Evolutionary conservation across 495 filamentous ascomycete genomes (phyloP).

Genomic region (Lentithecium fluviatile): DNA sequence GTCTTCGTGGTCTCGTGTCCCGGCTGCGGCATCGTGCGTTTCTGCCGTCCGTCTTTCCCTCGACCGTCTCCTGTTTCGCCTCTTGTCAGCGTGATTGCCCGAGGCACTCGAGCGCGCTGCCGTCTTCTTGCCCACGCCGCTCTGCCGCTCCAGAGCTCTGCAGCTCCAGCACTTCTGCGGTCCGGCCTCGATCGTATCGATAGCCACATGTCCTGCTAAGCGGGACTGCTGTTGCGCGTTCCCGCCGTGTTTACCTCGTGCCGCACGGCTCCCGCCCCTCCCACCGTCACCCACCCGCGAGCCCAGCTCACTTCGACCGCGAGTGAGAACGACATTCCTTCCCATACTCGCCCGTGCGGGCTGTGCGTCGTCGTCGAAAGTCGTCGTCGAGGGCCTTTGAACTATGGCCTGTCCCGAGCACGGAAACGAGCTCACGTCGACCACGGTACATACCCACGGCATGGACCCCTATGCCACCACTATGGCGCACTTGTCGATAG

Average conservation of each 20-base stretch:
- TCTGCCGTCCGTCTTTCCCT: constrained; percentile 1
- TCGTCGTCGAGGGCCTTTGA: too few relatives aligned
- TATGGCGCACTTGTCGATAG: constrained; percentile 68
- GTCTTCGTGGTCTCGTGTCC: neutral
- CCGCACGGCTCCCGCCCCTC: constrained; percentile 16
- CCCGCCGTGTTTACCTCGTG: constrained; percentile 31
- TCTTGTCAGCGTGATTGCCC: constrained; percentile 24
- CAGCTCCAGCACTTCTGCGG: neutral
- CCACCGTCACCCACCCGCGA: constrained; percentile 8
- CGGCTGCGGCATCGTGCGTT: constrained; percentile 8
- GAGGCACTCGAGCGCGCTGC: constrained; percentile 15
- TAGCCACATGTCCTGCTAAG: too few relatives aligned
- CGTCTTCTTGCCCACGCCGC: neutral
- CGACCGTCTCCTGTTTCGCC: constrained; percentile 28
- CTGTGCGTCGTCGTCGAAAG: neutral
- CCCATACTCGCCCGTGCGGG: neutral
- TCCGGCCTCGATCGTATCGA: too few relatives aligned
- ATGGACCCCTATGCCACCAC: constrained; percentile 38
- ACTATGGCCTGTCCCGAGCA: constrained; percentile 18
- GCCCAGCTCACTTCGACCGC: constrained; percentile 3
- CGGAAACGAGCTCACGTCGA: constrained; percentile 8
- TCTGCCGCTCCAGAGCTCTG: neutral
- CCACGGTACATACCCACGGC: constrained; percentile 5
- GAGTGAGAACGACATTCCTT: neutral
- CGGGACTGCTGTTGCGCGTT: constrained; percentile 3